These are phyloP conservation scores for Chytriomyces sp. DNA, from an alignment of 192 early-diverging fungal species.

Conservation along the genomic window DNA sequence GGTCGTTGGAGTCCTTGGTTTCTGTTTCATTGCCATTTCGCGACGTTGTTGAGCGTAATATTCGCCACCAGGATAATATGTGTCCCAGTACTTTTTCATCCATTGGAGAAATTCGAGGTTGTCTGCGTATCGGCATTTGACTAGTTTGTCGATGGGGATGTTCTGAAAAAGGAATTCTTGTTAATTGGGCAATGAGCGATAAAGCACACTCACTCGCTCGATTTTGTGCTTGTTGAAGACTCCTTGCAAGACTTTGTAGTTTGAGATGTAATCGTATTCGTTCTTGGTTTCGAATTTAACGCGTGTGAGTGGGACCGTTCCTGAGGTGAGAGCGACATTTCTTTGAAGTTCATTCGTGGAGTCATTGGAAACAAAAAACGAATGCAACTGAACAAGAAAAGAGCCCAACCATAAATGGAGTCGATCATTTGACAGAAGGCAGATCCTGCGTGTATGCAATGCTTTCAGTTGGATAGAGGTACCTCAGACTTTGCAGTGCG, in stretches of 20 bases:
- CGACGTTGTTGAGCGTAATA: conserved; percentile 78
- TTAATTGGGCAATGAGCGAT: not conserved
- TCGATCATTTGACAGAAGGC: conserved; percentile 75
- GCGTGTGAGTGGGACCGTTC: conserved; percentile 73
- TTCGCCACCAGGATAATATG: conserved; percentile 67
- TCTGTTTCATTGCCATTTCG: conserved; percentile 6
- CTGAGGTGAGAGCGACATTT: not conserved
- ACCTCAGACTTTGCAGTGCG: not conserved
- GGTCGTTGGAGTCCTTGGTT: conserved; percentile 5
- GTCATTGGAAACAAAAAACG: not conserved
- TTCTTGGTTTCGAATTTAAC: conserved; percentile 87
- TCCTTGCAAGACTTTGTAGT: conserved; percentile 86
- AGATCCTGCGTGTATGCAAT: conserved; percentile 54
- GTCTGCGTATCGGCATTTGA: conserved; percentile 91
- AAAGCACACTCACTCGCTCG: conserved; percentile 64
- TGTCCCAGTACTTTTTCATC: conserved; percentile 86
- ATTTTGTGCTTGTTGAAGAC: conserved; percentile 79
- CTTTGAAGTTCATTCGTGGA: too few relatives aligned
- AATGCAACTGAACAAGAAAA: conserved; percentile 31
- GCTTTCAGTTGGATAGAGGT: conserved; percentile 10
- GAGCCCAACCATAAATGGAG: conserved; percentile 63
- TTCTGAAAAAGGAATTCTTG: conserved; percentile 45
- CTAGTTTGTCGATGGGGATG: conserved; percentile 78
- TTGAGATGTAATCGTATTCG: conserved; percentile 87
- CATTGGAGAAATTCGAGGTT: conserved; percentile 95